phyloP scores from a whole-genome alignment of 2,329 filamentous ascomycete genomes.

The Scytalidium lignicola region DNA sequence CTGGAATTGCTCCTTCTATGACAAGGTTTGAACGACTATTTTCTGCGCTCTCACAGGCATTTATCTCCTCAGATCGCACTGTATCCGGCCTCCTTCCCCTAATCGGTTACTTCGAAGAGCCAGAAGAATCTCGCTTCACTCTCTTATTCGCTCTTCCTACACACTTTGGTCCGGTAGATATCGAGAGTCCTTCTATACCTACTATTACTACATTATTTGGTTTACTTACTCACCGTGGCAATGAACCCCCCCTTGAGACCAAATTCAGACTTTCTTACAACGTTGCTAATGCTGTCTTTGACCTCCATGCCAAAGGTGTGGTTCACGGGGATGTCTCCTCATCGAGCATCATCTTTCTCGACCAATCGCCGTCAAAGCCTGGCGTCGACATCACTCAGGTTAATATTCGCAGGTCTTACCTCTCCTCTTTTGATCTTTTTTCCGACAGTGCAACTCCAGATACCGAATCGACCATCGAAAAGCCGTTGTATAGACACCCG shows the following conservation, averaged over 20 bases:
- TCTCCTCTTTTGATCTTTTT: conserved; percentile 74
- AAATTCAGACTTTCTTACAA: conserved; percentile 73
- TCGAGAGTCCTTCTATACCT: conserved; percentile 43
- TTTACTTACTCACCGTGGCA: conserved; percentile 44
- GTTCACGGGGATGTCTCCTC: conserved; percentile 66
- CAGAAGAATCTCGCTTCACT: conserved; percentile 63
- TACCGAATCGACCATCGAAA: conserved; percentile 12
- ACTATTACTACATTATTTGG: conserved; percentile 44
- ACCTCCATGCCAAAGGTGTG: conserved; percentile 64
- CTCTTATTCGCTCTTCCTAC: conserved; percentile 70
- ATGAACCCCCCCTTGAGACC: conserved; percentile 65
- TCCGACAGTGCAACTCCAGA: conserved; percentile 34
- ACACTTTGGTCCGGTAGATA: conserved; percentile 54
- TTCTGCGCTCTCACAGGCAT: conserved; percentile 39
- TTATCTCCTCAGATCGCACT: conserved; percentile 47
- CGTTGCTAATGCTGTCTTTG: conserved; percentile 66
- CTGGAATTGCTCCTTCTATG: conserved; percentile 60
- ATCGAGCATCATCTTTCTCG: conserved; percentile 62
- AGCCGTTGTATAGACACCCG: conserved; percentile 54
- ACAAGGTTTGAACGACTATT: conserved; percentile 60
- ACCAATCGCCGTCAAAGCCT: conserved; percentile 17
- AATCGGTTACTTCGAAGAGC: conserved; percentile 70
- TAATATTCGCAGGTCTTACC: conserved; percentile 62
- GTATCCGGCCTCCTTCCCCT: conserved; percentile 55
- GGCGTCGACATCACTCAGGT: conserved; percentile 29